Evolutionary conservation across 768 basidiomycete species (phyloP), one percentile per base, ranked within the genome.

Genomic region (Clitopilus passeckerianus): DNA sequence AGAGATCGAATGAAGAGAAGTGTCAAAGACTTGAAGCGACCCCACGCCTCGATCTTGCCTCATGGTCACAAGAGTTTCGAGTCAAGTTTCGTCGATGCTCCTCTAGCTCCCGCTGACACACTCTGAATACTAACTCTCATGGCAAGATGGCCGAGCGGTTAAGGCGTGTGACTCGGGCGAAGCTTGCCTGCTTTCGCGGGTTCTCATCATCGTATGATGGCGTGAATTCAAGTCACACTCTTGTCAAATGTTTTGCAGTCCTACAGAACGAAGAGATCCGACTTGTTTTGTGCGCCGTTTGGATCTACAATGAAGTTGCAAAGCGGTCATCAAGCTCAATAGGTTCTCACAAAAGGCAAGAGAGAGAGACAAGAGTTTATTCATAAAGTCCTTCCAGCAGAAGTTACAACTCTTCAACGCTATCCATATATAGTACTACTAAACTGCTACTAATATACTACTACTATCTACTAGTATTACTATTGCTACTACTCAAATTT

Each of bases 111-210:
- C n/a, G 37, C 37, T 14, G 37, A 41, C 14, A 41, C 37, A 5
- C 37, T 41, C 37, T 41, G n/a, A 14, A 2, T n/a, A 15, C 5
- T 41, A 41, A 14, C n/a, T 41, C 10, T n/a, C 15, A 65, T 60
- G 77, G 77, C 76, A 77, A 77, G 75, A 77, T 78, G 77, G 76
- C 75, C 76, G 76, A 77, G 75, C 72, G 72, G 71, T 74, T 72
- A 75, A 74, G 75, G 76, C 75, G 75, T 77, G 75, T 75, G 77
- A 77, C 76, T 77, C 74, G 75, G 77, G 75, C 71, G 67, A 67
- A 69, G 68, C 71, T 73, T 70, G 60, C 67, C 67, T 67, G 67
- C 60, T 44, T 44, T 43, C 41, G 58, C 60, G 66, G 67, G 61
- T 66, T 67, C 69, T 68, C 69, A 70, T 70, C 65, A 65, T 60